Percentiles rank a stretch among this genome's conserved stretches.
Evolutionary conservation across 495 filamentous ascomycete genomes (phyloP).

Genomic region (Lophiotrema nucula): DNA sequence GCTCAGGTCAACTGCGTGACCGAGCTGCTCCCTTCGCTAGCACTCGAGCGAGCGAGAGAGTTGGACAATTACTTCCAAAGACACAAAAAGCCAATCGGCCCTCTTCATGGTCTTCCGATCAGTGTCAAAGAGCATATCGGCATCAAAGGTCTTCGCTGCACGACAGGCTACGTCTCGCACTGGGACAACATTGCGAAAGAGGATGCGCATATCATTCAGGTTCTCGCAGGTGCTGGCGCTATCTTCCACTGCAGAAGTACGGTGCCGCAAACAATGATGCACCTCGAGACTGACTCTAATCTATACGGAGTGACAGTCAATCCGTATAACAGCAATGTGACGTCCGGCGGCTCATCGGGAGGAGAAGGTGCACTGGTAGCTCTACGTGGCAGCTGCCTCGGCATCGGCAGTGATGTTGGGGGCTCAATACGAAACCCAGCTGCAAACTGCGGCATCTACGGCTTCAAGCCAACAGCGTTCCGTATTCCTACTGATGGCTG

Average conservation of each 20-base stretch:
- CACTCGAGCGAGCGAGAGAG: constrained; percentile 39
- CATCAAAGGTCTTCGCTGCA: constrained; percentile 53
- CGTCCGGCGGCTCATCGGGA: constrained; percentile 35
- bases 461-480: constrained; percentile 60
- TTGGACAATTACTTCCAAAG: constrained; percentile 38
- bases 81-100: constrained; percentile 50
- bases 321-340: constrained; percentile 30
- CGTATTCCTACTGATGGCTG: constrained; percentile 57
- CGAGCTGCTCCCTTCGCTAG: constrained; percentile 57
- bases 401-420: constrained; percentile 40
- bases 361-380: constrained; percentile 40
- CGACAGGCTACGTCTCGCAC: constrained; percentile 50
- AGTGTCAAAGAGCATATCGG: constrained; percentile 66
- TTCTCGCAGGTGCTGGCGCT: constrained; percentile 49
- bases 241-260: constrained; percentile 56
- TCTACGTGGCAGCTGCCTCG: constrained; percentile 30
- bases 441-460: constrained; percentile 62
- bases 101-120: constrained; percentile 67
- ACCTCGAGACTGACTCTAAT: constrained; percentile 57
- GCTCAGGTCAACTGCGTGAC: constrained; percentile 56
- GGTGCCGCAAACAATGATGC: constrained; percentile 61
- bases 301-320: constrained; percentile 52
- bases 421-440: constrained; percentile 52
- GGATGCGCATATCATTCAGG: constrained; percentile 51
- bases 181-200: constrained; percentile 44